Evolutionary conservation across 306 rosid species (phyloP).

Genomic region (Potentilla sterilis): DNA sequence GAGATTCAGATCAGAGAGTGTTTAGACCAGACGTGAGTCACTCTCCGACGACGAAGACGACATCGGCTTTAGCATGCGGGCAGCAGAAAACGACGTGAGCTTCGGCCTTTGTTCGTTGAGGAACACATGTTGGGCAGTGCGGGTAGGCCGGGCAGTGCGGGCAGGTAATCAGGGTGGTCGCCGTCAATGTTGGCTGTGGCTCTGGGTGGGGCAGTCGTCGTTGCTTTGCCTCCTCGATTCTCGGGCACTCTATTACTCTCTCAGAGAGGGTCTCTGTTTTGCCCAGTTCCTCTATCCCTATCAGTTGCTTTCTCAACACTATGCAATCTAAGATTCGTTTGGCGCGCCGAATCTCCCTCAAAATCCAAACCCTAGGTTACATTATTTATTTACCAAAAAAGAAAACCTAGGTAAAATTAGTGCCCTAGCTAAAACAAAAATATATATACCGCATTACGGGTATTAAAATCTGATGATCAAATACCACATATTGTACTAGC

Average conservation of each 20-base stretch:
- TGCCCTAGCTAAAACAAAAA: neutral
- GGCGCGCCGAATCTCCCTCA: slow-evolving; percentile 28
- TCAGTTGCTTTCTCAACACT: slow-evolving; percentile 23
- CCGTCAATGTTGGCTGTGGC: slow-evolving; percentile 32
- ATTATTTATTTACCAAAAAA: neutral
- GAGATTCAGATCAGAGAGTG: slow-evolving; percentile 17
- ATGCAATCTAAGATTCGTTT: slow-evolving; percentile 14
- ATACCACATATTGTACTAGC: too few relatives aligned
- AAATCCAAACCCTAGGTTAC: slow-evolving; percentile 1
- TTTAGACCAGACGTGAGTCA: neutral
- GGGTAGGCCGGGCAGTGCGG: slow-evolving; percentile 54
- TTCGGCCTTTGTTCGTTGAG: slow-evolving; percentile 9
- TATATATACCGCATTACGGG: too few relatives aligned
- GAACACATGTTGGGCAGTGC: slow-evolving; percentile 24
- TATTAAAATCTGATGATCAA: neutral
- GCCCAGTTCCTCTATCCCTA: slow-evolving; percentile 13
- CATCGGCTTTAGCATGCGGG: slow-evolving; percentile 29
- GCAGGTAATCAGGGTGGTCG: slow-evolving; percentile 39
- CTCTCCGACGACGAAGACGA: slow-evolving; percentile 14
- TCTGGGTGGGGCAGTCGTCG: slow-evolving; percentile 33
- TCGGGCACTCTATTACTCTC: slow-evolving; percentile 31
- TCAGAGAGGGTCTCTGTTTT: neutral
- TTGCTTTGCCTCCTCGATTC: slow-evolving; percentile 36
- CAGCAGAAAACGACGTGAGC: slow-evolving; percentile 56
- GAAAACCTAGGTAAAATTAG: neutral